Conservation (phyloP, 257 asterid genomes). For the Gentiana macrophylla region DNA sequence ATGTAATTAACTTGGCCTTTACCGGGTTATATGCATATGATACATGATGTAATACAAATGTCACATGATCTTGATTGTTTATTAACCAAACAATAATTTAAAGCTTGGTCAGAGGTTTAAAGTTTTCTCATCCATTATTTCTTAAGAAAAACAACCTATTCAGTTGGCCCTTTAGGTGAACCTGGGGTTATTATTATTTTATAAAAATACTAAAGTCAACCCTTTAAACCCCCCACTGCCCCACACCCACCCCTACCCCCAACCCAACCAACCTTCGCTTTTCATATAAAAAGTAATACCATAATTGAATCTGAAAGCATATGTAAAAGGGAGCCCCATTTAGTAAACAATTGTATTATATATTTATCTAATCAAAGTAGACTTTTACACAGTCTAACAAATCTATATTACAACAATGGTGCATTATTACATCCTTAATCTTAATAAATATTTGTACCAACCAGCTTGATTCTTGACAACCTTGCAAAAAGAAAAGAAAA, state of each 20-base stretch:
- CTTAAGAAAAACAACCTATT: constrained; percentile 16
- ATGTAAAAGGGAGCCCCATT: constrained; percentile 31
- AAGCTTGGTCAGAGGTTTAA: too few relatives aligned
- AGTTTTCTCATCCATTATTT: neutral
- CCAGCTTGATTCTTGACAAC: too few relatives aligned
- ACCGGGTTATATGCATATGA: too few relatives aligned
- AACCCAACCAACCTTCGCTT: neutral
- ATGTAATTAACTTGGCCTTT: too few relatives aligned
- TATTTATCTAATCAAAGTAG: constrained; percentile 14
- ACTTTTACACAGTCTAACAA: constrained; percentile 32
- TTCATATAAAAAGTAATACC: constrained; percentile 19
- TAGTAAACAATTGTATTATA: constrained; percentile 2
- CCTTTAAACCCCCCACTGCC: neutral
- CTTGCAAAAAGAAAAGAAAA: too few relatives aligned
- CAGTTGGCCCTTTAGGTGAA: constrained; percentile 67
- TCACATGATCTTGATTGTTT: too few relatives aligned
- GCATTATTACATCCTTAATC: too few relatives aligned
- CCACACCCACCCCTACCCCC: too few relatives aligned
- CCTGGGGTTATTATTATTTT: constrained; percentile 39
- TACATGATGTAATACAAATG: too few relatives aligned
- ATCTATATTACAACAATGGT: constrained; percentile 26
- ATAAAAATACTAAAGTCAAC: constrained; percentile 12
- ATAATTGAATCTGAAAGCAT: constrained; percentile 24
- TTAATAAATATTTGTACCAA: too few relatives aligned
- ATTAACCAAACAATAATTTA: too few relatives aligned